Percentiles rank a stretch among this genome's conserved stretches.
Conservation (phyloP, 2,329 filamentous ascomycete species). For the Stagonosporopsis vannaccii region DNA sequence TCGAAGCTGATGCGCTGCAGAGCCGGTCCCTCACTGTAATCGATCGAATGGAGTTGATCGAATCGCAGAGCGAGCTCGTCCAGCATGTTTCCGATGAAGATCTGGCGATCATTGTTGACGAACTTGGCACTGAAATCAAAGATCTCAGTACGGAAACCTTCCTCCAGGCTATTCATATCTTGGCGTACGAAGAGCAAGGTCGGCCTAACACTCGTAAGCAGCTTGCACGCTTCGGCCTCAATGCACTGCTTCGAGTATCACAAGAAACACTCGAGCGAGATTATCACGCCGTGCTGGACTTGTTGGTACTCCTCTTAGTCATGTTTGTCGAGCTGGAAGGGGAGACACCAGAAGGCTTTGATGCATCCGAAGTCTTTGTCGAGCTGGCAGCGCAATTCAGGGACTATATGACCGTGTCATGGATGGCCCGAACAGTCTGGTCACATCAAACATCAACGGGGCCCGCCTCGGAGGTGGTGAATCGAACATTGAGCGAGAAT, state of each 20-base stretch:
- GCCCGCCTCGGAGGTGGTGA: slow-evolving; percentile 33
- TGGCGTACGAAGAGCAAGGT: slow-evolving; percentile 51
- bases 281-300: slow-evolving; percentile 77
- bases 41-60: slow-evolving; percentile 79
- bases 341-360: slow-evolving; percentile 73
- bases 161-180: slow-evolving; percentile 57
- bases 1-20: slow-evolving; percentile 77
- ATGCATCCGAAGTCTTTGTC: slow-evolving; percentile 66
- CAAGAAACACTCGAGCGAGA: slow-evolving; percentile 80
- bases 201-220: slow-evolving; percentile 53
- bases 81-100: slow-evolving; percentile 84
- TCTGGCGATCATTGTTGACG: slow-evolving; percentile 62
- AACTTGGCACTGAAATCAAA: slow-evolving; percentile 61
- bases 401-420: slow-evolving; percentile 45
- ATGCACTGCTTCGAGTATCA: slow-evolving; percentile 75
- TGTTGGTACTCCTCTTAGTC: slow-evolving; percentile 83
- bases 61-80: slow-evolving; percentile 78
- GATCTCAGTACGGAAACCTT: slow-evolving; percentile 60
- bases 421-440: slow-evolving; percentile 47
- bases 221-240: slow-evolving; percentile 78
- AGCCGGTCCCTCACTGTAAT: slow-evolving; percentile 65
- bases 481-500: slow-evolving; percentile 35
- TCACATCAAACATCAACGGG: slow-evolving; percentile 40
- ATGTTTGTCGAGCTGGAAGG: slow-evolving; percentile 73
- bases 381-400: slow-evolving; percentile 62